Conservation (phyloP, 805 yeast species). For the baker's yeast (Saccharomyces cerevisiae) region DNA sequence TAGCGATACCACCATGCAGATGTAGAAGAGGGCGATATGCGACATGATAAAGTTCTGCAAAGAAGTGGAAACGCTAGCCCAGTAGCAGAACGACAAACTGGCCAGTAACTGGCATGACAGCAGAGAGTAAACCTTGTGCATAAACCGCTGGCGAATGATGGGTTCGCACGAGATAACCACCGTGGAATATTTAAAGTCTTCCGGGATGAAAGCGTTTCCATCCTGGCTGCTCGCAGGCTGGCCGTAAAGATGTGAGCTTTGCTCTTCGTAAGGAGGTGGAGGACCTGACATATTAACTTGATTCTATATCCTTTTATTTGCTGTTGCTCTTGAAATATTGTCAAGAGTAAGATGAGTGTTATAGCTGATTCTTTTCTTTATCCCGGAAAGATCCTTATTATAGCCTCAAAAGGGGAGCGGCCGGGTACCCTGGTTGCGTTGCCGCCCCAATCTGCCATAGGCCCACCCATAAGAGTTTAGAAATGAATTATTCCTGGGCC, state of each 20-base stretch:
- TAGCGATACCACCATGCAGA: constrained; percentile 51
- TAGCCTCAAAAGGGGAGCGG: not conserved
- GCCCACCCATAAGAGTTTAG: not conserved
- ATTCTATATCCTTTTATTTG: not conserved
- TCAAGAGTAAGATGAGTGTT: not conserved
- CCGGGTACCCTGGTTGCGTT: not conserved
- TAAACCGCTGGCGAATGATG: constrained; percentile 64
- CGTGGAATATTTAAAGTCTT: constrained; percentile 77
- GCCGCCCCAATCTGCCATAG: not conserved
- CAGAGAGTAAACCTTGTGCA: constrained; percentile 71
- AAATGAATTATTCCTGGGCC: not conserved
- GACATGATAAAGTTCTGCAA: constrained; percentile 43
- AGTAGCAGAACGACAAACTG: constrained; percentile 39
- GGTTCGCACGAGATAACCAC: constrained; percentile 71
- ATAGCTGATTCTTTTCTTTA: not conserved
- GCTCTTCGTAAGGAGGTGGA: constrained; percentile 5
- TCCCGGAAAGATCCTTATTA: not conserved
- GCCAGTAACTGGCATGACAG: constrained; percentile 54
- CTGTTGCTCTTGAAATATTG: not conserved
- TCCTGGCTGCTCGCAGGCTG: not conserved
- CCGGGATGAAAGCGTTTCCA: constrained; percentile 32
- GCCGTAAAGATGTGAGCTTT: not conserved
- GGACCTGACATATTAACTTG: not conserved
- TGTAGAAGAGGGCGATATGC: constrained; percentile 51
- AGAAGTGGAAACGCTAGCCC: constrained; percentile 12